Base-by-base conservation (phyloP, 202 grass and related monocot species). In the Saccharum hybrid region DNA sequence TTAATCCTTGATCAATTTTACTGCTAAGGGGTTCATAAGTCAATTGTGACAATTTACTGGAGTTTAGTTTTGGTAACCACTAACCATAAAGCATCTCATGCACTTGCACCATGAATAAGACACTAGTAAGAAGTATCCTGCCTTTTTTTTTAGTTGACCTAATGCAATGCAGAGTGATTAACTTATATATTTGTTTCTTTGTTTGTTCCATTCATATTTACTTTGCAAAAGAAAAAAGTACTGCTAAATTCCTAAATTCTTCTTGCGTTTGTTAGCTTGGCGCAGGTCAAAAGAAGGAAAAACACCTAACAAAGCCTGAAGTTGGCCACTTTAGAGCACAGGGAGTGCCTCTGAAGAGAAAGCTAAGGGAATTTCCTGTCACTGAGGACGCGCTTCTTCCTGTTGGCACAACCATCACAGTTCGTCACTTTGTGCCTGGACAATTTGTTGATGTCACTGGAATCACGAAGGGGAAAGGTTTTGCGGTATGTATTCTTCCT, bases 221-320 rank as follows among this genome's bases (percentile, higher is more conserved):
- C 22, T 49, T 65, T 64, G 34, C 76, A 78, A 26, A 26, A 83
- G 16, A 19, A 81, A 19, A 19, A 26, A 34, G 39, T 56, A 22
- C 71, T 33, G 10, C 56, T 49, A 76, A 76, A 57, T 84, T 81
- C 64, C 52, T 8, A 54, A 40, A 71, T 66, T 82, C 39, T 62
- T 78, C 59, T 86, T 36, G 48, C 87, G 71, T 79, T 82, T 85
- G 12, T 88, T 88, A 97, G 96, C 78, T 99, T 2, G 96, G 96
- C 28, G 93, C 96, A 66, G 96, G 96, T 4, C 96, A 99, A 77
- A 99, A 99, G 90, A 99, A 99, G 82, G 96, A 99, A 83, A 99
- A 99, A 21, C 96, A 99, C 89, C 89, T 99, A 67, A 92, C 88
- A 64, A 99, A 94, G 59, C 80, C 96, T 31, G 96, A 99, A 87